phyloP scores from a whole-genome alignment of 1,284 basidiomycete genomes.

The Omphalotus olearius region DNA sequence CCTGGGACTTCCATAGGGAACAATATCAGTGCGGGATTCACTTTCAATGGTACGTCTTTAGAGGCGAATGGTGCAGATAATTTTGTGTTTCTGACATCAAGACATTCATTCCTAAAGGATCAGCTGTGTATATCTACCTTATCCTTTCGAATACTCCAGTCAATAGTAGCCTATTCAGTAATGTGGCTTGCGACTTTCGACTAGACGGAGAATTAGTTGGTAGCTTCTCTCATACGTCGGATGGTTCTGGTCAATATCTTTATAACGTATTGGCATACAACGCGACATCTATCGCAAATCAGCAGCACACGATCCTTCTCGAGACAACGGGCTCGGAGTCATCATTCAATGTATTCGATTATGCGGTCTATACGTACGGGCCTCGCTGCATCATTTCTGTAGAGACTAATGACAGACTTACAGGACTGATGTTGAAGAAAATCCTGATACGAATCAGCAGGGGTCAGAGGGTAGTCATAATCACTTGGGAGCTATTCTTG shows the following conservation, averaged over 20 bases:
- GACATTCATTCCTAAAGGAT: constrained; percentile 4
- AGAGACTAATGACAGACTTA: no score
- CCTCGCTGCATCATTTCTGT: no score
- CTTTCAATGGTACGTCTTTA: constrained; percentile 14
- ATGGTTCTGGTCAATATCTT: constrained; percentile 7
- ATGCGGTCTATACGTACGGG: constrained; percentile 16
- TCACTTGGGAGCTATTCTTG: no score
- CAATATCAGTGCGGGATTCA: constrained; percentile 14
- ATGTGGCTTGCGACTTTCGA: constrained; percentile 13
- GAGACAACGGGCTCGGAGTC: constrained; percentile 14
- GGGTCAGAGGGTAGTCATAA: no score
- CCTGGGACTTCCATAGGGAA: not conserved
- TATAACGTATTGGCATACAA: constrained; percentile 13
- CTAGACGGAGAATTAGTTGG: constrained; percentile 14
- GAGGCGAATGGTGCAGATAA: not conserved
- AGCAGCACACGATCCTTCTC: constrained; percentile 15
- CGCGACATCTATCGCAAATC: constrained; percentile 3
- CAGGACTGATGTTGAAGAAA: no score
- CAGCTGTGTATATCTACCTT: constrained; percentile 17
- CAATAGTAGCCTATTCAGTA: constrained; percentile 7
- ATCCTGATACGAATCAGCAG: no score
- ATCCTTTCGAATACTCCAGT: constrained; percentile 14
- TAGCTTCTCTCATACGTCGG: constrained; percentile 14
- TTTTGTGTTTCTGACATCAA: not conserved
- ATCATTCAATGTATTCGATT: constrained; percentile 16